Evolutionary conservation across 2,329 filamentous ascomycete genomes (phyloP), one percentile per base, ranked within the genome.

Genomic region (Phaeosphaeria sp.): DNA sequence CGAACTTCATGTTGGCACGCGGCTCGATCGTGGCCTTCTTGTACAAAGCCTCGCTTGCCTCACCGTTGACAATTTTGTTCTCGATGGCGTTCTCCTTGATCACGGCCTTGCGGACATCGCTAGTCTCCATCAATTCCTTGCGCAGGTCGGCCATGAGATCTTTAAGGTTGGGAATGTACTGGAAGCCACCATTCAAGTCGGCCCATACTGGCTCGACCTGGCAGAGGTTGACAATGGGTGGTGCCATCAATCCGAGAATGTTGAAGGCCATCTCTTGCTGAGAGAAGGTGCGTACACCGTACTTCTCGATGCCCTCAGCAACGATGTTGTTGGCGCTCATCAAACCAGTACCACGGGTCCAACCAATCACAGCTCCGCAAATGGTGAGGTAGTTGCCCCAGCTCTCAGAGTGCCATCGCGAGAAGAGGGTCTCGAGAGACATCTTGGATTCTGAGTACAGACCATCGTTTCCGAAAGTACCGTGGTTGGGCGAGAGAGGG

Each of bases 231-330:
- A 97, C 93, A 70, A 99, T 91, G 25, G 89, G 86, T 39, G 95
- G 93, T 1, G 93, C 91, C 95, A 99, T 97, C 52, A 99, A 87
- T 67, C 95, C 94, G 45, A 99, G 87, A 66, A 99, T 81, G 81
- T 99, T 99, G 85, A 99, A 99, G 17, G 95, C 95, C 95, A 99
- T 99, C 80, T 99, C 95, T 77, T 97, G 93, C 81, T 98, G 95
- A 9, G 94, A 98, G 84, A 99, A 99, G 3, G 95, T 99, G 70
- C 95, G 93, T 24, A 98, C 95, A 71, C 95, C 95, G 66, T 96
- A 95, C 70, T 91, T 92, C 83, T 99, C 95, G 55, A 99, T 92
- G 59, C 94, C 95, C 78, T 98, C 94, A 36, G 95, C 95, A 65
- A 98, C 93, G 69, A 98, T 89, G 79, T 99, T 98, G 85, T 98